Evolutionary conservation across 441 rosid species (phyloP), one percentile per base, ranked within the genome.

Genomic region (Jatropha podagrica): DNA sequence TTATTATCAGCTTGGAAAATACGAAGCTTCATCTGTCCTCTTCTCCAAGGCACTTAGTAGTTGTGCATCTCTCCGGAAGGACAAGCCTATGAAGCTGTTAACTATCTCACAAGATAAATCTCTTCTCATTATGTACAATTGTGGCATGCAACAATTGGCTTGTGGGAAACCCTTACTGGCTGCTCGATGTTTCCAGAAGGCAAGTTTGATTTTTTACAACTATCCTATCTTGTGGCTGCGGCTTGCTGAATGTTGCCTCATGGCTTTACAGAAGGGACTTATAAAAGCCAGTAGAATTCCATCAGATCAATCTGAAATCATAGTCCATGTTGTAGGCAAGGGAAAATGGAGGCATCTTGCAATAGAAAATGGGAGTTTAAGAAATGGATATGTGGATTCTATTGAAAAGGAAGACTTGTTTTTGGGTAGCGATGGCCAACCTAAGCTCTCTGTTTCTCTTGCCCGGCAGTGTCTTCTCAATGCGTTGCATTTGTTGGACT

Each of bases 341-440:
- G 99, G 99, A 76, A 96, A 87, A 78, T 92, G 97, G 98, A 91
- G 98, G 83, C 82, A 85, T 56, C 94, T 96, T 76, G 83, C 85
- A 54, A 69, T 93, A 54, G 92, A 87, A 76, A 84, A 87, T 52
- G 86, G 87, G 40, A 74, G 77, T 70, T 70, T 81, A 26, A 86
- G 83, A 82, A 87, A 86, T 7, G 84, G 86, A 61, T 63, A 23
- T 37, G 82, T 78, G 54, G 87, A 85, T 83, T 84, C 83, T 75
- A 73, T 61, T 58, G 84, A 78, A 23, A 84, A 27, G 69, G 83
- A 81, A 56, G 85, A 82, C 54, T 70, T 75, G 77, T 66, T 38
- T 69, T 77, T 78, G 55, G 86, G 85, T 37, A 74, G 71, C 56
- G 85, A 85, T 76, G 85, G 86, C 49, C 91, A 87, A 77, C 88